Conservation (phyloP, 306 rosid genomes). For the Citrullus colocynthis region DNA sequence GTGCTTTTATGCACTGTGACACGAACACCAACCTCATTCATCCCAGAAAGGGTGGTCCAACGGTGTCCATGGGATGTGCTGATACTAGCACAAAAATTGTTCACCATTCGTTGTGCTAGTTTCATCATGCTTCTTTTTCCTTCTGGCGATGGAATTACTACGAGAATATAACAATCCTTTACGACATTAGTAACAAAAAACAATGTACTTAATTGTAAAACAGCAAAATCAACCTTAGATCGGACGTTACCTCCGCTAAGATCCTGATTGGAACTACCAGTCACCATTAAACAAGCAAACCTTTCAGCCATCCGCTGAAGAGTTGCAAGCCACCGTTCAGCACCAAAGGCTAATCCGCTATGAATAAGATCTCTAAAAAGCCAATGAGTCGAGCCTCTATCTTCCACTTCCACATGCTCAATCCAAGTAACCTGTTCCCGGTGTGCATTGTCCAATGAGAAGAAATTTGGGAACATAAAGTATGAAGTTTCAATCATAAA, state of each 20-base stretch:
- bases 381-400: slow-evolving; percentile 54
- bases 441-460: not conserved
- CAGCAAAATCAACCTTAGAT: not conserved
- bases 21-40: slow-evolving; percentile 65
- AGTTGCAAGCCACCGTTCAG: slow-evolving; percentile 66
- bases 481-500: not conserved
- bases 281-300: slow-evolving; percentile 63
- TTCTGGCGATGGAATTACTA: slow-evolving; percentile 72
- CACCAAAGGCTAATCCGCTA: slow-evolving; percentile 73
- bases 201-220: not conserved
- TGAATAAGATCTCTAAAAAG: slow-evolving; percentile 55
- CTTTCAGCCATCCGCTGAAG: slow-evolving; percentile 85
- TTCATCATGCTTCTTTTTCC: slow-evolving; percentile 96
- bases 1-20: slow-evolving; percentile 67
- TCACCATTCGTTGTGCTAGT: slow-evolving; percentile 91
- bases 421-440: slow-evolving; percentile 67
- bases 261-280: slow-evolving; percentile 55
- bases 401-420: slow-evolving; percentile 88
- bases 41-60: slow-evolving; percentile 76
- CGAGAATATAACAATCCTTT: not conserved
- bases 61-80: slow-evolving; percentile 62
- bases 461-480: not conserved
- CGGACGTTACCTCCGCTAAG: slow-evolving; percentile 62
- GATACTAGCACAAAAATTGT: slow-evolving; percentile 68
- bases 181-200: not conserved